Conservation (phyloP, 75 land plant species). For the Sequoiadendron giganteum region DNA sequence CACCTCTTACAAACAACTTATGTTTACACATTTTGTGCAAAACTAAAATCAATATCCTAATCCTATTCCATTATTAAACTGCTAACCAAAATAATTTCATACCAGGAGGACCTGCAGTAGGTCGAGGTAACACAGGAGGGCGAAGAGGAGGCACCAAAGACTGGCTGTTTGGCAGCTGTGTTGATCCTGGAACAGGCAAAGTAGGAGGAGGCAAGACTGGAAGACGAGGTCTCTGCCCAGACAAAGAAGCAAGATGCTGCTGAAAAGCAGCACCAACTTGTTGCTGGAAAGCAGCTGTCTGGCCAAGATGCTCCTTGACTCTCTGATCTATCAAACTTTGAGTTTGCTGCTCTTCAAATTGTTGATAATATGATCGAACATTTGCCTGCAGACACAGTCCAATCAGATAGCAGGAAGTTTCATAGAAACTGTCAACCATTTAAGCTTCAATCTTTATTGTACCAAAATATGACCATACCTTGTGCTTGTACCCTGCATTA, state of each 20-base stretch:
- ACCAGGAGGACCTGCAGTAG: slow-evolving; percentile 75
- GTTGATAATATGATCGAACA: slow-evolving; percentile 92
- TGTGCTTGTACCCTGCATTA: slow-evolving; percentile 98
- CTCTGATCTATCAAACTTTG: slow-evolving; percentile 97
- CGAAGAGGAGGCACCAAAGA: slow-evolving; percentile 41
- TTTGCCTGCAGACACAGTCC: slow-evolving; percentile 61
- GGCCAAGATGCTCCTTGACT: slow-evolving; percentile 94
- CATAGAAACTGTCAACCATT: not conserved
- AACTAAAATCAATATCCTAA: not conserved
- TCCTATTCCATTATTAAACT: not conserved
- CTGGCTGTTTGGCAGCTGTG: slow-evolving; percentile 18
- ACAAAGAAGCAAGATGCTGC: slow-evolving; percentile 59
- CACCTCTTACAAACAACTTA: not conserved
- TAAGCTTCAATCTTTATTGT: not conserved
- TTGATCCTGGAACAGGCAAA: slow-evolving; percentile 43
- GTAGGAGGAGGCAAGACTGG: slow-evolving; percentile 60
- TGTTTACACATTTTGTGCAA: not conserved
- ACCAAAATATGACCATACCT: slow-evolving; percentile 43
- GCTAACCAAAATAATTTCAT: not conserved
- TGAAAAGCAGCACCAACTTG: slow-evolving; percentile 82
- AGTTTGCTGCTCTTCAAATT: slow-evolving; percentile 97
- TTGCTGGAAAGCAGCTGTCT: slow-evolving; percentile 71
- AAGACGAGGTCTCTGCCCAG: slow-evolving; percentile 59
- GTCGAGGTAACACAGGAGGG: slow-evolving; percentile 82
- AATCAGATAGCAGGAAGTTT: not conserved